Percentiles rank a stretch among this genome's conserved stretches.
These are phyloP conservation scores for Chlorella sp. DNA, from an alignment of 139 green algal species.

Conservation along the genomic window DNA sequence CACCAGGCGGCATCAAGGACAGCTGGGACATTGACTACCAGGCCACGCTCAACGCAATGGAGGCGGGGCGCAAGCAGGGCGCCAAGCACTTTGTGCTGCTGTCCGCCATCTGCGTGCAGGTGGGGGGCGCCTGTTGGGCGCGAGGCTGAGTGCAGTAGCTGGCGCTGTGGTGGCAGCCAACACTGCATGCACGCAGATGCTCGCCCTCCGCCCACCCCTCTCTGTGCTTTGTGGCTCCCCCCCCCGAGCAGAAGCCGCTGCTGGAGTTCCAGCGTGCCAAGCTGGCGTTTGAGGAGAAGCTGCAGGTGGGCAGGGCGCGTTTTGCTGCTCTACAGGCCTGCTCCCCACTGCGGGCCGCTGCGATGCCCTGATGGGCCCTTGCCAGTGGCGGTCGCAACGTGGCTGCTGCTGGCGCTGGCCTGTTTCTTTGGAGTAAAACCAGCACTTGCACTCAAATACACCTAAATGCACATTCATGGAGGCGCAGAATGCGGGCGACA, in stretches of 20 bases:
- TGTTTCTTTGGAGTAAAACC: neutral
- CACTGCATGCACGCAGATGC: no score
- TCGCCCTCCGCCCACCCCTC: no score
- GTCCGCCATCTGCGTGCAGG: conserved; percentile 95
- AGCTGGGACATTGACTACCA: conserved; percentile 98
- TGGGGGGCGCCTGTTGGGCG: no score
- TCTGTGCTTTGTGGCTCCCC: no score
- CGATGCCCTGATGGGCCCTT: no score
- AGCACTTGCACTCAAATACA: no score
- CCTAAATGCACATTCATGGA: no score
- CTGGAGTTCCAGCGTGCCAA: conserved; percentile 99
- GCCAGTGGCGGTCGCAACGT: neutral
- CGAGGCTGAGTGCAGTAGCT: no score
- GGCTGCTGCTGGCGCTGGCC: neutral
- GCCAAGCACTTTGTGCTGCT: conserved; percentile 95
- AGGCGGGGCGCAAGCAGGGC: conserved; percentile 74
- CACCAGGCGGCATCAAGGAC: conserved; percentile 81
- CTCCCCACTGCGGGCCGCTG: no score
- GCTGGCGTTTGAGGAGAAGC: conserved; percentile 90
- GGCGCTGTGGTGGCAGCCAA: no score
- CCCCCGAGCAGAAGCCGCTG: conserved; percentile 92
- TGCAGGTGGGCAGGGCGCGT: conserved; percentile 22
- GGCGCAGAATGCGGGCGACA: conserved; percentile 59
- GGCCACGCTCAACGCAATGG: conserved; percentile 92
- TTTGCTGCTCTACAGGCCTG: no score